phyloP scores from a whole-genome alignment of 768 basidiomycete genomes.

The Astraeus odoratus region DNA sequence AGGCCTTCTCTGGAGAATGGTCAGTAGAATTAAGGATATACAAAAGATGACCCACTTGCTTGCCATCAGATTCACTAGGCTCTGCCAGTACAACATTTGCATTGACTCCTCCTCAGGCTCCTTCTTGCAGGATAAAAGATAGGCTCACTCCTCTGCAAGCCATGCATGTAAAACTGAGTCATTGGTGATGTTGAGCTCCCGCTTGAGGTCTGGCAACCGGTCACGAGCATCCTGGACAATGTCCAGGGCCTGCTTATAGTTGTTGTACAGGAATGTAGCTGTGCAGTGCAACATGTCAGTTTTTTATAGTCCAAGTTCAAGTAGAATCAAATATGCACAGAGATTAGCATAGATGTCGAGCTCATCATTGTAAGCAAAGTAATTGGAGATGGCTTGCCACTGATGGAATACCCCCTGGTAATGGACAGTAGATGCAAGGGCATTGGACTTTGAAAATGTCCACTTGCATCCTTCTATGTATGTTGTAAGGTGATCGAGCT shows the following conservation, averaged over 20 bases:
- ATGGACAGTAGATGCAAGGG: conserved; percentile 5
- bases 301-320: too few relatives aligned
- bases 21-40: not conserved
- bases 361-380: not conserved
- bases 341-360: conserved; percentile 1
- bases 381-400: conserved; percentile 8
- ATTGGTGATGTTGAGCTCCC: conserved; percentile 4
- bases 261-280: conserved; percentile 12
- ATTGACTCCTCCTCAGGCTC: conserved; percentile 8
- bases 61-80: not conserved
- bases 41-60: conserved; percentile 4
- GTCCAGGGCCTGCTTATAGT: conserved; percentile 23
- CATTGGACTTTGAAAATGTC: conserved; percentile 15
- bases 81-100: conserved; percentile 13
- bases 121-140: not conserved
- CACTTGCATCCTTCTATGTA: conserved; percentile 14
- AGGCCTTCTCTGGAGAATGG: not conserved
- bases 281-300: too few relatives aligned
- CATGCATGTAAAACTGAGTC: conserved; percentile 1
- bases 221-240: conserved; percentile 3
- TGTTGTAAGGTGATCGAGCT: conserved; percentile 13
- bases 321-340: not conserved
- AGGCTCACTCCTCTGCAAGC: conserved; percentile 6
- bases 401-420: conserved; percentile 16
- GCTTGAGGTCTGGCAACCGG: not conserved